Evolutionary conservation across 306 rosid species (phyloP).

Genomic region (Pyrus bretschneideri): DNA sequence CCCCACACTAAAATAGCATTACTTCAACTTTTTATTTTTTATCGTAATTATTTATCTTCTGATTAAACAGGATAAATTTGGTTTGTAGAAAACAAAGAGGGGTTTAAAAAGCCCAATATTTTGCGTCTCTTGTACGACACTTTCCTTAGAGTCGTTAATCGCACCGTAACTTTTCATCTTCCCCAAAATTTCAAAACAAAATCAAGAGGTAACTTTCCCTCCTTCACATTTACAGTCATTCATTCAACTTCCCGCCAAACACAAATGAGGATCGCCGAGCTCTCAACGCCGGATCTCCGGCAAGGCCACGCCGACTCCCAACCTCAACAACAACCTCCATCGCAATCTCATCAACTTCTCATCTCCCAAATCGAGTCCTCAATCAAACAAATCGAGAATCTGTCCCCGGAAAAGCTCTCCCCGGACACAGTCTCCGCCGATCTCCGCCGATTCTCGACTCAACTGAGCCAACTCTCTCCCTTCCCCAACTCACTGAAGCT

Average conservation of each 20-base stretch:
- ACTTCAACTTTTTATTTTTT: too few relatives aligned
- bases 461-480: slow-evolving; percentile 44
- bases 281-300: slow-evolving; percentile 44
- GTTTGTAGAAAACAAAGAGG: not conserved
- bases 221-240: not conserved
- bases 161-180: not conserved
- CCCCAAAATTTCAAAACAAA: not conserved
- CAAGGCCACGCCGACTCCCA: slow-evolving; percentile 25
- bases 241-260: slow-evolving; percentile 50
- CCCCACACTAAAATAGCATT: not conserved
- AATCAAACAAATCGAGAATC: slow-evolving; percentile 48
- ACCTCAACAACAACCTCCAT: slow-evolving; percentile 18
- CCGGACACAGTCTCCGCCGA: slow-evolving; percentile 29
- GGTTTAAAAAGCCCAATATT: not conserved
- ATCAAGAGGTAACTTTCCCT: not conserved
- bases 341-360: slow-evolving; percentile 19
- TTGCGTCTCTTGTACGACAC: not conserved
- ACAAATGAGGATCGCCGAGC: slow-evolving; percentile 73
- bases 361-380: slow-evolving; percentile 54
- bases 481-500: slow-evolving; percentile 56
- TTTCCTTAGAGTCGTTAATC: not conserved
- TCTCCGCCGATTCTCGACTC: slow-evolving; percentile 45
- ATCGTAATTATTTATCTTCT: not conserved
- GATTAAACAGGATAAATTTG: too few relatives aligned
- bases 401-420: slow-evolving; percentile 21